Conservation (phyloP, 2,329 filamentous ascomycete genomes). For the Sordariomycetes sp. region DNA sequence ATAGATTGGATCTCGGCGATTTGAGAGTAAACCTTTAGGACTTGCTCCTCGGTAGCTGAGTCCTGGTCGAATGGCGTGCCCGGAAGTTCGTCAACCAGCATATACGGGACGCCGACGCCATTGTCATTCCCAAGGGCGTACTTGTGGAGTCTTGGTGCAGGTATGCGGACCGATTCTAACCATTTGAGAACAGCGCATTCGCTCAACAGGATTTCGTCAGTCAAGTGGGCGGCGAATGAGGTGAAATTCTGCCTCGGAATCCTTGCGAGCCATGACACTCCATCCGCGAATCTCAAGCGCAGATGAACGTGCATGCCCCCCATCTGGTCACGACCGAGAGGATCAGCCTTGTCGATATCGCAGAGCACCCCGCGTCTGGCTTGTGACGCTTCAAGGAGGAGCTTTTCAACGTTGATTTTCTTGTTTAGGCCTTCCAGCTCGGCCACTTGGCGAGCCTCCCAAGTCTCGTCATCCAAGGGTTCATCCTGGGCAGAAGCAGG, state of each 20-base stretch:
- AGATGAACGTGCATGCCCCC: constrained; percentile 8
- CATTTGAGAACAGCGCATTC: constrained; percentile 9
- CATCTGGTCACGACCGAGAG: constrained; percentile 3
- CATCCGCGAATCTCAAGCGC: constrained; percentile 7
- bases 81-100: constrained; percentile 14
- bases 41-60: constrained; percentile 10
- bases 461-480: constrained; percentile 10
- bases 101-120: constrained; percentile 14
- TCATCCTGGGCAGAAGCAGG: constrained; percentile 1
- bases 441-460: constrained; percentile 9
- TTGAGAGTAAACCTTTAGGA: constrained; percentile 10
- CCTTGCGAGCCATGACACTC: constrained; percentile 6
- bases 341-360: constrained; percentile 6
- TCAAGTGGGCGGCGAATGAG: constrained; percentile 3
- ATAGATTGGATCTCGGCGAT: constrained; percentile 10
- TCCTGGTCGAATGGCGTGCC: constrained; percentile 11
- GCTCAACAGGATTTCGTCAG: constrained; percentile 6
- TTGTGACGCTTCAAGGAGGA: constrained; percentile 8
- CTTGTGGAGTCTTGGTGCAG: constrained; percentile 11
- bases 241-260: constrained; percentile 7
- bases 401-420: constrained; percentile 9
- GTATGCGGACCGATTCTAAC: constrained; percentile 15
- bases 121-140: constrained; percentile 12
- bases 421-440: constrained; percentile 9
- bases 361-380: constrained; percentile 9